These are phyloP conservation scores for Hemisphaericaspora xylofermentans DNA, from an alignment of 1,139 yeast species.

Conservation along the genomic window DNA sequence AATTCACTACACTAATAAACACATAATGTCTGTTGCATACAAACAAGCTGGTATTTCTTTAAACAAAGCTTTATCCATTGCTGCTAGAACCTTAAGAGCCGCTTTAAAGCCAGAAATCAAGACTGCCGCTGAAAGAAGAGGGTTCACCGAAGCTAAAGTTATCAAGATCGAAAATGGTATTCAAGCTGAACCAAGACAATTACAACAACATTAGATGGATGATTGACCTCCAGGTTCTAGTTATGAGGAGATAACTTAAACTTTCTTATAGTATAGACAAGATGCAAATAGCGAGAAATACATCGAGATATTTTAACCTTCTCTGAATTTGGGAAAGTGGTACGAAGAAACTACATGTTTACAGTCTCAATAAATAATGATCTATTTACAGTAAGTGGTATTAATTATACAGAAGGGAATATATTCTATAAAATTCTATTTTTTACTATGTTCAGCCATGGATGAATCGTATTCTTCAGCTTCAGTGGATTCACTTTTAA, in stretches of 20 bases:
- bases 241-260: too few species aligned
- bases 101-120: conserved; percentile 88
- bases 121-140: conserved; percentile 74
- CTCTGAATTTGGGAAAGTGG: too few species aligned
- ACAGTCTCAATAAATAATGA: too few species aligned
- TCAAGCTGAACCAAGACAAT: conserved; percentile 31
- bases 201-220: conserved; percentile 9
- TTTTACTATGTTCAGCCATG: too few species aligned
- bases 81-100: conserved; percentile 86
- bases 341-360: too few species aligned
- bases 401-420: too few species aligned
- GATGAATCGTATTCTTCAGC: too few species aligned
- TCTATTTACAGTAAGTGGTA: too few species aligned
- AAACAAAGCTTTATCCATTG: conserved; percentile 88
- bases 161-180: conserved; percentile 73
- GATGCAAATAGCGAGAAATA: neutral
- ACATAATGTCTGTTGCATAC: conserved; percentile 61
- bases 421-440: too few species aligned
- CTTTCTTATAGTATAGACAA: neutral
- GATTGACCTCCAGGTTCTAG: too few species aligned
- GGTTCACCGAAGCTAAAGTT: conserved; percentile 70
- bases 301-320: too few species aligned
- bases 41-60: conserved; percentile 85
- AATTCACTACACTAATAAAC: neutral
- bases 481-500: conserved; percentile 20